Percentiles rank a stretch among this genome's conserved stretches.
These are phyloP conservation scores for Eutrema heterophyllum DNA, from an alignment of 345 rosid species.

Conservation along the genomic window DNA sequence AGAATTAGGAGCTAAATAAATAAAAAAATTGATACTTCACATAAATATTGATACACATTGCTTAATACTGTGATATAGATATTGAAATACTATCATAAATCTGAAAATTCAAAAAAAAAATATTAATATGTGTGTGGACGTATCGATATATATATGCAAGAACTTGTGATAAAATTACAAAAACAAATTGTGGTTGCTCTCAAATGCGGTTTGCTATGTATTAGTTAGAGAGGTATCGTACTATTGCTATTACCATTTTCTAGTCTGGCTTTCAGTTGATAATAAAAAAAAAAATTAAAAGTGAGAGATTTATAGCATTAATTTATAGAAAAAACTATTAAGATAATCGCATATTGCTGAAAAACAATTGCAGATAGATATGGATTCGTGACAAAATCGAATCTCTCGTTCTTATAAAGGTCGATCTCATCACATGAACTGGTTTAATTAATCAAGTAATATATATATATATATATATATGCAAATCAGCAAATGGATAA, in stretches of 20 bases:
- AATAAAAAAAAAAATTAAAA: no score
- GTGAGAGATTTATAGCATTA: background rate
- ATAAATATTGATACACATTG: background rate
- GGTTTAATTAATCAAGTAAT: background rate
- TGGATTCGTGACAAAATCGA: conserved; percentile 20
- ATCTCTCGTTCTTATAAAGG: conserved; percentile 16
- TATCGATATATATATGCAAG: background rate
- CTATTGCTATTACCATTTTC: background rate
- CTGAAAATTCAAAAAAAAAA: background rate
- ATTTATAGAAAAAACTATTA: background rate
- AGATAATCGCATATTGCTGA: background rate
- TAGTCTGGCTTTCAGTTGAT: background rate
- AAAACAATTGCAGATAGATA: conserved; percentile 16
- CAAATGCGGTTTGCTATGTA: background rate
- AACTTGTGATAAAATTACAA: background rate
- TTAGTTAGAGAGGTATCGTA: background rate
- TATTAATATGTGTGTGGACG: background rate
- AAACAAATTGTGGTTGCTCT: background rate
- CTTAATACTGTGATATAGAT: background rate
- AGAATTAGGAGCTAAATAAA: background rate
- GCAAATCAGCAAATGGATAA: background rate
- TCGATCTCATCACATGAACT: conserved; percentile 11
- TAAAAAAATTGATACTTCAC: background rate
- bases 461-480: background rate
- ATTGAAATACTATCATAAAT: background rate